Base-by-base conservation (phyloP, 2,329 filamentous ascomycete genomes). In the Hysterium pulicare region DNA sequence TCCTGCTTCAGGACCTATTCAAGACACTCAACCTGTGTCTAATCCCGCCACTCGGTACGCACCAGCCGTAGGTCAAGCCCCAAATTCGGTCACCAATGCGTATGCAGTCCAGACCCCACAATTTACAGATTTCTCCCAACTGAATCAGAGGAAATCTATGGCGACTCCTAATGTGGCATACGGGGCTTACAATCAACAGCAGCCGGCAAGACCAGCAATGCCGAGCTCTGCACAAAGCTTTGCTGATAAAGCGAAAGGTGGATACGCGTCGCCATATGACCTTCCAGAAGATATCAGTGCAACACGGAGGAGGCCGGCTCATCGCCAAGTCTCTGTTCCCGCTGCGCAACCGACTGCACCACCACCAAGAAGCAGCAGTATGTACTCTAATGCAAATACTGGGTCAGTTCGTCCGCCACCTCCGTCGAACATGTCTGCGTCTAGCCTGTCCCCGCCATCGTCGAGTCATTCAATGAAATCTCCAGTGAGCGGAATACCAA, bases 211-310 rank as follows among this genome's bases (percentile, higher is more conserved):
- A 54, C 77, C 54, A 51, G 50, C 45, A 82, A 82, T 67, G 75
- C 81, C 62, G 19, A 62, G 57, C 31, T 65, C 64, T 26, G 64
- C 71, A 1, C 82, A 94, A 62, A 97, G 91, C 67, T 98, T 95
- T 66, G 88, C 80, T 5, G 86, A 91, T 65, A 94, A 94, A 66
- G 74, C 88, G 3, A 97, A 95, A 68, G 87, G 87, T 42, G 90
- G 91, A 6, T 98, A 98, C 63, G 79, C 85, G 37, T 97, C 91
- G 16, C 93, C 93, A 0, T 98, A 96, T 57, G 94, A 98, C 69
- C 75, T 98, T 16, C 93, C 93, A 3, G 87, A 93, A 68, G 91
- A 96, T 41, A 78, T 98, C 22, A 79, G 86, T 21, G 86, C 85
- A 53, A 82, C 75, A 20, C 85, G 57, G 75, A 82, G 64, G 84